A percentile compares a stretch with the other conserved stretches of the same genome.
Conservation (phyloP, 306 rosid genomes). For the peach (Prunus persica) region DNA sequence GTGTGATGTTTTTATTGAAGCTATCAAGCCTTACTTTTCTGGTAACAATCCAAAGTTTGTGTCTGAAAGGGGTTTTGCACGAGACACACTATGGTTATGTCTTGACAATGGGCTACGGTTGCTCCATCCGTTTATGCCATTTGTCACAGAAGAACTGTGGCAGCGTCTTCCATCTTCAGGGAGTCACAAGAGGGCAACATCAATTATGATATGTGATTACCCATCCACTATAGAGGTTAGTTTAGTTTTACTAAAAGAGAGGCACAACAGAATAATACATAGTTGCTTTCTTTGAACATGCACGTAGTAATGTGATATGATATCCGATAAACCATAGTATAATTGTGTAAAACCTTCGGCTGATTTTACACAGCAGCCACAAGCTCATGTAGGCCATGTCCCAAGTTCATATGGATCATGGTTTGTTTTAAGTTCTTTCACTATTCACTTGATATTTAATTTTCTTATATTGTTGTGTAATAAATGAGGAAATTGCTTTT, state of each 20-base stretch:
- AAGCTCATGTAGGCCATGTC: too few species aligned
- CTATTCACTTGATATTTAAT: constrained; percentile 27
- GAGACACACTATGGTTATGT: constrained; percentile 85
- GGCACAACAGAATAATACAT: too few species aligned
- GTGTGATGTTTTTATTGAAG: constrained; percentile 96
- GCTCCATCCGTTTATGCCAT: constrained; percentile 99
- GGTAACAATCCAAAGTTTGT: constrained; percentile 52
- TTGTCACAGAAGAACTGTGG: constrained; percentile 95
- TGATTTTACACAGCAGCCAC: constrained; percentile 11
- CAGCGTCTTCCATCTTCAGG: constrained; percentile 88
- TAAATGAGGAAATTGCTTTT: constrained; percentile 21
- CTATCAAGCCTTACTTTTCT: constrained; percentile 80
- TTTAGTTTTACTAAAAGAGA: constrained; percentile 5
- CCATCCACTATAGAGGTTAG: constrained; percentile 76
- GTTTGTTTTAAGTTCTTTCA: too few species aligned
- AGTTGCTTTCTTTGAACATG: too few species aligned
- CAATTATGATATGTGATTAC: constrained; percentile 77
- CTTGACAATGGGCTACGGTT: constrained; percentile 88
- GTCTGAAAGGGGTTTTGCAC: constrained; percentile 63
- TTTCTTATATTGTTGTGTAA: too few species aligned
- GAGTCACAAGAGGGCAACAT: constrained; percentile 50
- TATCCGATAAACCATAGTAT: constrained; percentile 74
- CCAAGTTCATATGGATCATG: too few species aligned
- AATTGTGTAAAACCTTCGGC: too few species aligned
- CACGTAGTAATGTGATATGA: constrained; percentile 61